Base-by-base conservation (phyloP, 805 yeast species). In the Candida insectalens region DNA sequence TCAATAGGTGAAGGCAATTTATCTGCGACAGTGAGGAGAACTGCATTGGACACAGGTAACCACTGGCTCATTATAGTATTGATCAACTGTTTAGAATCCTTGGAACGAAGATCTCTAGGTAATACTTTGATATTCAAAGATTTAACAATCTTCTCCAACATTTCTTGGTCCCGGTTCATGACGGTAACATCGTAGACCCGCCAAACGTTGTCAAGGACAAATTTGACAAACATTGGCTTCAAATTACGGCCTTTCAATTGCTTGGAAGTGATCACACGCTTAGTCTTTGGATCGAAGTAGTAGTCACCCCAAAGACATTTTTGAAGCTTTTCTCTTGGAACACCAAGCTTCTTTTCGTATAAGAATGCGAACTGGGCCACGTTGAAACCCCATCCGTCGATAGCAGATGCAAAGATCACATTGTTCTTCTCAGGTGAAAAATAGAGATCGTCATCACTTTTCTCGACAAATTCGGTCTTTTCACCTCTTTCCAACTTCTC, bases 371-470 rank as follows among this genome's bases (percentile, higher is more conserved):
- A 83, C 44, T 92, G 95, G 33, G 83, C 74, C 32, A 92, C 66
- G 28, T 84, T 82, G 56, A 92, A 92, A 1, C 97, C 99, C 97
- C 98, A 92, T 9, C 97, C 97, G 59, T 92, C 98, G 14, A 82
- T 66, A 1, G 98, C 98, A 19, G 74, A 68, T 1, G 95, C 89
- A 62, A 89, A 89, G 0, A 89, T 74, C 4, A 89, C 96, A 50
- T 89, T 89, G 51, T 85, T 85, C 43, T 74, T 70, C 33, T 80
- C 83, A 0, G 99, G 98, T 13, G 83, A 69, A 42, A 89, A 89
- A 52, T 88, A 88, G 18, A 88, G 59, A 46, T 78, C 94, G 23
- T 77, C 72, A 53, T 88, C 97, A 43, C 76, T 82, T 39, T 69
- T 70, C 44, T 84, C 95, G 16, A 78, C 68, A 48, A 66, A 83